Conservation (phyloP, 208 protist species). For the Herpetomonas samuelpessoai region DNA sequence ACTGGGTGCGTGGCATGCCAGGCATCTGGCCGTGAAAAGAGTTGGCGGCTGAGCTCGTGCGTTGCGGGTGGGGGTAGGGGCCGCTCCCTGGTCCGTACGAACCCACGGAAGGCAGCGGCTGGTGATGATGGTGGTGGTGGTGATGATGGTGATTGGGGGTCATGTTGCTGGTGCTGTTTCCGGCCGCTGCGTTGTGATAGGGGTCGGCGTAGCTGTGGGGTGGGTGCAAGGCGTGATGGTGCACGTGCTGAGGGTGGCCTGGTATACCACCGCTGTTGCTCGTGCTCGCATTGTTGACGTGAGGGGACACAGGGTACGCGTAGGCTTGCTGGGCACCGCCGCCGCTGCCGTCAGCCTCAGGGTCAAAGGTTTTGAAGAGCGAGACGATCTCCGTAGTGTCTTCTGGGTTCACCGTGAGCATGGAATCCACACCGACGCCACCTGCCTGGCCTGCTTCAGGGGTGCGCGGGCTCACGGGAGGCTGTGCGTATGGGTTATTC, state of each 20-base stretch:
- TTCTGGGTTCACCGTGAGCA: conserved; percentile 29
- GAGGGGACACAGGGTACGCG: too few species aligned
- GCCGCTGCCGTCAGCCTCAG: conserved; percentile 6
- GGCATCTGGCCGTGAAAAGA: not conserved
- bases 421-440: conserved; percentile 1
- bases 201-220: too few species aligned
- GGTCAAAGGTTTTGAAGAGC: conserved; percentile 52
- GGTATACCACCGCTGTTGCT: not conserved
- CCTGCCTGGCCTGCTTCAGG: not conserved
- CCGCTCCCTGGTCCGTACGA: not conserved
- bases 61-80: too few species aligned
- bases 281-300: too few species aligned
- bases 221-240: too few species aligned
- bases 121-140: not conserved
- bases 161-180: not conserved
- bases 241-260: too few species aligned
- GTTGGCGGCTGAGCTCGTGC: not conserved
- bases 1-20: not conserved
- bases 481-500: conserved; percentile 9
- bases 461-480: not conserved
- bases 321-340: conserved; percentile 5
- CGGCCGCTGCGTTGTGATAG: too few species aligned
- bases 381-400: conserved; percentile 43
- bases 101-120: not conserved
- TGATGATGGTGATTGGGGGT: not conserved